phyloP scores from a whole-genome alignment of 2,329 filamentous ascomycete species.

The Pseudofabraea citricarpa region DNA sequence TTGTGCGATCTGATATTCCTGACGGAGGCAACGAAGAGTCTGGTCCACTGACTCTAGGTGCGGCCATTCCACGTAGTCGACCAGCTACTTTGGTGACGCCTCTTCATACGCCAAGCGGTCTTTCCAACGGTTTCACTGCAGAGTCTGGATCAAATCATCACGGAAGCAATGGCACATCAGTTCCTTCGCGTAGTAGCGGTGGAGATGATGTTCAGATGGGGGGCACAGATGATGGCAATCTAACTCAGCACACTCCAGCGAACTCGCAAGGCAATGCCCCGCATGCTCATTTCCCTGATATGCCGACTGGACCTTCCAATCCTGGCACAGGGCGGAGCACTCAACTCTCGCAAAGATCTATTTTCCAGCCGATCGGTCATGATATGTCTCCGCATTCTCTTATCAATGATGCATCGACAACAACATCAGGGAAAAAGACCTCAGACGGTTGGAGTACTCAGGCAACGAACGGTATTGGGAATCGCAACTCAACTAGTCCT shows the following conservation, averaged over 20 bases:
- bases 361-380: conserved; percentile 50
- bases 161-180: conserved; percentile 52
- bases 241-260: conserved; percentile 40
- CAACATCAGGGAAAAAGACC: conserved; percentile 76
- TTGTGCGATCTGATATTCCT: conserved; percentile 45
- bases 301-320: conserved; percentile 36
- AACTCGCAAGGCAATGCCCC: conserved; percentile 39
- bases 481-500: conserved; percentile 24
- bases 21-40: conserved; percentile 25
- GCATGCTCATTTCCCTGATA: conserved; percentile 33
- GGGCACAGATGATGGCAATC: conserved; percentile 40
- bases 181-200: conserved; percentile 32
- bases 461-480: conserved; percentile 57
- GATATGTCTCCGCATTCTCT: conserved; percentile 54
- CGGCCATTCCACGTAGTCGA: conserved; percentile 51
- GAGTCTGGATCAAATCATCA: conserved; percentile 34
- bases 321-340: conserved; percentile 37
- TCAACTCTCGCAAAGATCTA: conserved; percentile 56
- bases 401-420: conserved; percentile 86
- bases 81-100: conserved; percentile 21
- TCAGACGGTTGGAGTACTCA: conserved; percentile 67
- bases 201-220: conserved; percentile 58
- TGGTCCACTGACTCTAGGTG: conserved; percentile 57
- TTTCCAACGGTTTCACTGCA: conserved; percentile 54
- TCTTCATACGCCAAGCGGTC: conserved; percentile 44